phyloP scores from a whole-genome alignment of 768 basidiomycete genomes.

The Rossbeevera mucosa region DNA sequence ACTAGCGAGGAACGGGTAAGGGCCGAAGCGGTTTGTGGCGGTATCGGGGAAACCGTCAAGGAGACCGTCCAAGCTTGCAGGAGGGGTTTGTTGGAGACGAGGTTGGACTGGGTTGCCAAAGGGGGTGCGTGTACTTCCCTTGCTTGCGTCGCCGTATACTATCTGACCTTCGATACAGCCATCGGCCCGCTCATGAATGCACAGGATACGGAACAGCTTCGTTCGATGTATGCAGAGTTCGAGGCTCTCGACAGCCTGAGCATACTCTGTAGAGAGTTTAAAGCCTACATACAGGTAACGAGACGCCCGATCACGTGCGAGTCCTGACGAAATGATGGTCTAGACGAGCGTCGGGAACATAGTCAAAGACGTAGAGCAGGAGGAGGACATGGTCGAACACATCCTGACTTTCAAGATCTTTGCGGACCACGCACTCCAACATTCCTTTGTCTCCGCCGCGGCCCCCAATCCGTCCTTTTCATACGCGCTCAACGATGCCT shows the following conservation, averaged over 20 bases:
- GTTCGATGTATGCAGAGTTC: conserved; percentile 58
- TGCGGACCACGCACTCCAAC: conserved; percentile 45
- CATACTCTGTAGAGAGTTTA: conserved; percentile 57
- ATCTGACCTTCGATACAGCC: conserved; percentile 34
- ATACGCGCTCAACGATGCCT: conserved; percentile 69
- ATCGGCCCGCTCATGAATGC: conserved; percentile 48
- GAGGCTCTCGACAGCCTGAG: conserved; percentile 51
- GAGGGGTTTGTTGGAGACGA: conserved; percentile 42
- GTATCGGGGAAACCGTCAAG: conserved; percentile 44
- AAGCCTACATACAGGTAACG: conserved; percentile 52
- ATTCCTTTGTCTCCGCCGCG: conserved; percentile 46
- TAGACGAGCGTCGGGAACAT: conserved; percentile 59
- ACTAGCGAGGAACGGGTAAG: conserved; percentile 57
- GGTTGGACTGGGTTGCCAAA: conserved; percentile 42
- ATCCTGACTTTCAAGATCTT: conserved; percentile 65
- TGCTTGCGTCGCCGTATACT: conserved; percentile 30
- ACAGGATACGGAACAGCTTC: conserved; percentile 41
- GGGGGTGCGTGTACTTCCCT: conserved; percentile 34
- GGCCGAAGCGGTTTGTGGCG: conserved; percentile 42
- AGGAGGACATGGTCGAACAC: conserved; percentile 74
- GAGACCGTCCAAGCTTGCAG: conserved; percentile 53
- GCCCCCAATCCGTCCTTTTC: conserved; percentile 51
- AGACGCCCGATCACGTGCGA: not conserved
- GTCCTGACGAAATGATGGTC: not conserved
- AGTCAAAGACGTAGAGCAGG: conserved; percentile 55